Percentiles rank a stretch among this genome's conserved stretches.
Conservation (phyloP, 192 early-diverging fungal genomes). For the Backusella morwellensis region DNA sequence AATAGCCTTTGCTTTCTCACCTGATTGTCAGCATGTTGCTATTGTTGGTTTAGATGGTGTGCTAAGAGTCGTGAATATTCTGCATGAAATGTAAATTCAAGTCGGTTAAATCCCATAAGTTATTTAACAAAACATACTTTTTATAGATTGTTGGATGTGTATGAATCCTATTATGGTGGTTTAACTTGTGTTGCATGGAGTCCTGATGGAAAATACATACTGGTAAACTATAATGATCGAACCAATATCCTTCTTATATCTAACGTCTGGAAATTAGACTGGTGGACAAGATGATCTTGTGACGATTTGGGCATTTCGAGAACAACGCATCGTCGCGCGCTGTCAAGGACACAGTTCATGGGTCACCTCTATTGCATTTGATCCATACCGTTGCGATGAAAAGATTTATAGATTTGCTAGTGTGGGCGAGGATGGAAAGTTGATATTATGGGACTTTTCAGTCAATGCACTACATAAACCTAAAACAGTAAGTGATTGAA, state of each 20-base stretch:
- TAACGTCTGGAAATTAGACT: conserved; percentile 34
- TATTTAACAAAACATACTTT: not conserved
- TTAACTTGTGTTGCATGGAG: conserved; percentile 87
- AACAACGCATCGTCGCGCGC: conserved; percentile 77
- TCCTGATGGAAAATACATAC: conserved; percentile 78
- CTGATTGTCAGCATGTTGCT: conserved; percentile 82
- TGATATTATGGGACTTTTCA: conserved; percentile 94
- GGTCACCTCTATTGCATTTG: conserved; percentile 81
- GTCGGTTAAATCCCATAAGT: no score
- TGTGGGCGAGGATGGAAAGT: conserved; percentile 86
- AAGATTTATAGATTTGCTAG: conserved; percentile 86
- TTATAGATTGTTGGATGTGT: conserved; percentile 69
- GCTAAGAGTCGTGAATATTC: conserved; percentile 77
- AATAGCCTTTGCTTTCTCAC: conserved; percentile 80
- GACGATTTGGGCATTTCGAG: conserved; percentile 84
- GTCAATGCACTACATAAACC: conserved; percentile 75
- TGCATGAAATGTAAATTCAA: conserved; percentile 50
- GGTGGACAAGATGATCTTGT: conserved; percentile 95
- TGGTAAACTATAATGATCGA: conserved; percentile 32
- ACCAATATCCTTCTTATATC: no score
- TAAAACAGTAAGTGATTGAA: conserved; percentile 49
- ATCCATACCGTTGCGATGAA: conserved; percentile 76
- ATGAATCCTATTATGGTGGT: conserved; percentile 84
- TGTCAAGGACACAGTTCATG: conserved; percentile 92
- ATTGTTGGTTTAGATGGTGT: conserved; percentile 79